Conservation (phyloP, 2,329 filamentous ascomycete genomes). For the Xylariales sp. region DNA sequence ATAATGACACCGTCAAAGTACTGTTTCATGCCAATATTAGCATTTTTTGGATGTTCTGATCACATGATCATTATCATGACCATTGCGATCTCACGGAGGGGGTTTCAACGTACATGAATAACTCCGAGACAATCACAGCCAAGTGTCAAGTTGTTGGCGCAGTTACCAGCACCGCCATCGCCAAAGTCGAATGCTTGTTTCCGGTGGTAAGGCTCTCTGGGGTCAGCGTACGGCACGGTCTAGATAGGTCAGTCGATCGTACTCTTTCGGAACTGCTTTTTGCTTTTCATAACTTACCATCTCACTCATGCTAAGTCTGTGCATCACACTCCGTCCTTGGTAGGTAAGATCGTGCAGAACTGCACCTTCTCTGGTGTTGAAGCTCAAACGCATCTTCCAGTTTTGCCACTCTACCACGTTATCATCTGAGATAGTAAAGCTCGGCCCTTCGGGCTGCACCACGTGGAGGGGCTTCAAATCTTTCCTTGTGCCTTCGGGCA, state of each 20-base stretch:
- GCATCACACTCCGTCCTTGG: constrained; percentile 60
- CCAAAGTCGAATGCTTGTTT: constrained; percentile 73
- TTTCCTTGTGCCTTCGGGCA: constrained; percentile 15
- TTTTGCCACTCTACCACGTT: constrained; percentile 58
- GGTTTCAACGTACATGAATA: constrained; percentile 38
- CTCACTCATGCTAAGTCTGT: constrained; percentile 63
- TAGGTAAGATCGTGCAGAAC: constrained; percentile 68
- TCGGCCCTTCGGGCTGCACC: constrained; percentile 61
- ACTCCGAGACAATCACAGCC: constrained; percentile 69
- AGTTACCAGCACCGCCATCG: constrained; percentile 62
- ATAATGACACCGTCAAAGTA: constrained; percentile 56
- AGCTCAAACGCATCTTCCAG: constrained; percentile 65
- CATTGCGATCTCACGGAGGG: too few species aligned
- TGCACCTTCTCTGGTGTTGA: constrained; percentile 66
- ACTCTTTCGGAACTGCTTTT: too few species aligned
- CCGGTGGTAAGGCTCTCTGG: constrained; percentile 59
- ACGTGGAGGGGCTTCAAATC: constrained; percentile 58
- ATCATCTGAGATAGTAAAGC: constrained; percentile 52
- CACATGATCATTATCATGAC: too few species aligned
- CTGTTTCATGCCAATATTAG: too few species aligned
- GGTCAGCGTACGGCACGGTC: constrained; percentile 65
- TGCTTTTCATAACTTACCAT: too few species aligned
- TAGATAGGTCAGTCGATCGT: too few species aligned
- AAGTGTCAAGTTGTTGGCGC: constrained; percentile 63
- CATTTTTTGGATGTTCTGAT: too few species aligned